These are phyloP conservation scores for Myxozyma sirexii DNA, from an alignment of 805 yeast genomes.

Conservation along the genomic window DNA sequence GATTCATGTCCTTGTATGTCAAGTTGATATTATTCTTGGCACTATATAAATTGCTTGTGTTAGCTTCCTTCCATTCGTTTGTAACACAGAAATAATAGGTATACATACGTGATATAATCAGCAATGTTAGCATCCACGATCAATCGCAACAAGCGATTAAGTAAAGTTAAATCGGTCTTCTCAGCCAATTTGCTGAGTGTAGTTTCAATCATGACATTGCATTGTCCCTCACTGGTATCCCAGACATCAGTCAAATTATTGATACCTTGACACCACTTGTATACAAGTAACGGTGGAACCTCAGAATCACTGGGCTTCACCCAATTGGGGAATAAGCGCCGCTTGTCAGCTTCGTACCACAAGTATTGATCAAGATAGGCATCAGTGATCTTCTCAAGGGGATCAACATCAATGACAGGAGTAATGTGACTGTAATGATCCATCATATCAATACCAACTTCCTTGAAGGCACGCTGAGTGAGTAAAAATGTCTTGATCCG, in stretches of 20 bases:
- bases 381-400: conserved; percentile 92
- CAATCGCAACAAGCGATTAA: conserved; percentile 77
- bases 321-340: conserved; percentile 93
- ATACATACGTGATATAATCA: conserved; percentile 65
- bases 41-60: no score
- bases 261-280: conserved; percentile 92
- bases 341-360: conserved; percentile 92
- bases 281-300: conserved; percentile 86
- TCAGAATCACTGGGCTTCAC: conserved; percentile 93
- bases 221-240: conserved; percentile 73
- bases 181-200: conserved; percentile 71
- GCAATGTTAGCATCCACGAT: conserved; percentile 89
- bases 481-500: conserved; percentile 79
- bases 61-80: conserved; percentile 38
- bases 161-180: conserved; percentile 82
- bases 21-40: conserved; percentile 83
- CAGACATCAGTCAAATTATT: conserved; percentile 78
- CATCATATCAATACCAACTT: conserved; percentile 83
- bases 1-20: conserved; percentile 92
- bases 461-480: conserved; percentile 91
- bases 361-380: conserved; percentile 93
- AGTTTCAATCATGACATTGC: conserved; percentile 83
- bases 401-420: conserved; percentile 88
- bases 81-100: neutral
- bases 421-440: conserved; percentile 81